phyloP scores from a whole-genome alignment of 2,329 filamentous ascomycete genomes.

The Gremmenia infestans region DNA sequence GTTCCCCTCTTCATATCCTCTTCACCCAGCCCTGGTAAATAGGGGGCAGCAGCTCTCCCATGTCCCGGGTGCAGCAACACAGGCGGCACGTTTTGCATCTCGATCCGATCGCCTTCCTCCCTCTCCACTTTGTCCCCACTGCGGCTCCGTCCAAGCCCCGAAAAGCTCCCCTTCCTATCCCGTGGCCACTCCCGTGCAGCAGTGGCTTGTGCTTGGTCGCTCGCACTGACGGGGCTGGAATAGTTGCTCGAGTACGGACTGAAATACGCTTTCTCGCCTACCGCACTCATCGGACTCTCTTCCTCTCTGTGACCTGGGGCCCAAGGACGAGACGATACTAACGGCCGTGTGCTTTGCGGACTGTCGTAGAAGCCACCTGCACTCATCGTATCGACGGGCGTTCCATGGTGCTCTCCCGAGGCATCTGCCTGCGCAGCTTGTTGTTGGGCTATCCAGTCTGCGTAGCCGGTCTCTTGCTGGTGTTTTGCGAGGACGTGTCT shows the following conservation, averaged over 20 bases:
- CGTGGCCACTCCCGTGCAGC: constrained; percentile 4
- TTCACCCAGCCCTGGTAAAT: constrained; percentile 8
- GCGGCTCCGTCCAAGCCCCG: constrained; percentile 7
- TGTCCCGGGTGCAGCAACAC: constrained; percentile 25
- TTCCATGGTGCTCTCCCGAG: constrained; percentile 25
- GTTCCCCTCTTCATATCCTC: constrained; percentile 22
- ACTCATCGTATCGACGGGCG: constrained; percentile 4
- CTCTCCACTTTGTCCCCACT: constrained; percentile 13
- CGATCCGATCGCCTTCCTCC: constrained; percentile 19
- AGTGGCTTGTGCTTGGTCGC: constrained; percentile 5
- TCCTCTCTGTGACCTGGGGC: constrained; percentile 33
- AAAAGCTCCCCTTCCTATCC: constrained; percentile 18
- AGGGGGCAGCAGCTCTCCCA: constrained; percentile 11
- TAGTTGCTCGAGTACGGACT: constrained; percentile 57
- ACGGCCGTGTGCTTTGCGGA: constrained; percentile 49
- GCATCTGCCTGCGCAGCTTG: constrained; percentile 1
- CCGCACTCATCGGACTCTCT: constrained; percentile 33
- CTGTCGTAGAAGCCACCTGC: constrained; percentile 41
- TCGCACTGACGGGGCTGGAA: constrained; percentile 46
- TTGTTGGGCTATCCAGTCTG: constrained; percentile 19
- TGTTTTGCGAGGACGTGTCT: constrained; percentile 44
- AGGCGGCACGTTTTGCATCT: constrained; percentile 25
- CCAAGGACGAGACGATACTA: constrained; percentile 40
- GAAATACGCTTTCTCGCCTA: constrained; percentile 41
- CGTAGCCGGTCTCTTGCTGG: constrained; percentile 22